Percentiles rank a stretch among this genome's conserved stretches.
Evolutionary conservation across 345 rosid species (phyloP).

Genomic region (Eutrema yunnanense): DNA sequence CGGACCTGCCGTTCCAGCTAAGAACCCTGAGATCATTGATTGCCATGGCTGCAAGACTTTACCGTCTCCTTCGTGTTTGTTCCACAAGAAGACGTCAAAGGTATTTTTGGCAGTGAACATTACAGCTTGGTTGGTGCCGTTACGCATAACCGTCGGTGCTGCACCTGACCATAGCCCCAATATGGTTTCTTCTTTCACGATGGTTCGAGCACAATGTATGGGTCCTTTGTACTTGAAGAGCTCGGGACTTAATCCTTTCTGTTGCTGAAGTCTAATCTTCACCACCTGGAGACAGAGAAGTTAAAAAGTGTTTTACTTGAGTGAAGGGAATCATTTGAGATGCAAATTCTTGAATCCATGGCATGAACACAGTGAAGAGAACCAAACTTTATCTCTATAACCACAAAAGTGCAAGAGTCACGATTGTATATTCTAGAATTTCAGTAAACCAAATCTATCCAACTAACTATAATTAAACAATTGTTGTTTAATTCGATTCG

Average conservation of each 20-base stretch:
- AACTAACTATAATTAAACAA: too few species aligned
- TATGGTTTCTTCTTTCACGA: slow-evolving; percentile 68
- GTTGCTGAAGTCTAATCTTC: slow-evolving; percentile 93
- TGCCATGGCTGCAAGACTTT: slow-evolving; percentile 83
- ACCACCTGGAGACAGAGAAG: slow-evolving; percentile 57
- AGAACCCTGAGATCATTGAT: slow-evolving; percentile 93
- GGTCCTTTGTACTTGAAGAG: slow-evolving; percentile 92
- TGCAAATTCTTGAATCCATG: too few species aligned
- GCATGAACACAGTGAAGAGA: too few species aligned
- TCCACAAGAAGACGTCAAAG: slow-evolving; percentile 66
- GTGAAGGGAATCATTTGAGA: background rate
- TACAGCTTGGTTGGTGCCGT: slow-evolving; percentile 72
- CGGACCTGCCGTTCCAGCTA: slow-evolving; percentile 93
- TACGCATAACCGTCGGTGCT: slow-evolving; percentile 10
- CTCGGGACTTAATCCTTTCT: slow-evolving; percentile 74
- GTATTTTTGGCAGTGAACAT: slow-evolving; percentile 93
- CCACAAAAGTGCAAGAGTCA: too few species aligned
- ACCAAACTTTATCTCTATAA: too few species aligned
- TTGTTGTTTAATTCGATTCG: too few species aligned
- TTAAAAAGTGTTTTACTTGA: background rate
- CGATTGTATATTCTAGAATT: too few species aligned
- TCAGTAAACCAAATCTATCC: too few species aligned
- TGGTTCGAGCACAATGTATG: slow-evolving; percentile 68
- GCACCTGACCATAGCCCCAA: slow-evolving; percentile 61
- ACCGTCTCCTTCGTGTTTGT: slow-evolving; percentile 92